These are phyloP conservation scores for Oxyria digyna DNA, from an alignment of 148 eudicot species.

Conservation along the genomic window DNA sequence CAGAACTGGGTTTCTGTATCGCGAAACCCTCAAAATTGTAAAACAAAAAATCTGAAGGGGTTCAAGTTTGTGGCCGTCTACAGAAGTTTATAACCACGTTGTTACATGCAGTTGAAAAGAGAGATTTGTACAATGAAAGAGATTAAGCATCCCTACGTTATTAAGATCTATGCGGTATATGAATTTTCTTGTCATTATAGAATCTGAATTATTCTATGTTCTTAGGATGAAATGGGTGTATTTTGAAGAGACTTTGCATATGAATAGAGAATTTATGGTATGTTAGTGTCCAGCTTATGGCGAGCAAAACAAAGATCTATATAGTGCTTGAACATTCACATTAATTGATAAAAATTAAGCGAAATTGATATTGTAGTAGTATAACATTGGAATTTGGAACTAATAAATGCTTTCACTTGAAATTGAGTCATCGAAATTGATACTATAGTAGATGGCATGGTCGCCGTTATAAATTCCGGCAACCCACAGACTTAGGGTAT, in stretches of 20 bases:
- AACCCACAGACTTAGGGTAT: too few species aligned
- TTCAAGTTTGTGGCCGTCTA: too few species aligned
- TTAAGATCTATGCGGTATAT: conserved; percentile 59
- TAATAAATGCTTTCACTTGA: too few species aligned
- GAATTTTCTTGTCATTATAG: not conserved
- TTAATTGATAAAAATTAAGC: too few species aligned
- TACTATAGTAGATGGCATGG: too few species aligned
- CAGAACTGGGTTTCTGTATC: too few species aligned
- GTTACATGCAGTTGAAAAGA: conserved; percentile 15
- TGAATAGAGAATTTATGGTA: not conserved
- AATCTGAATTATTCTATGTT: not conserved
- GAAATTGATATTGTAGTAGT: too few species aligned
- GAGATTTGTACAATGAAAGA: conserved; percentile 82
- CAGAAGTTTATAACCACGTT: not conserved
- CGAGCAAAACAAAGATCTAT: conserved; percentile 86
- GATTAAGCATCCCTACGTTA: conserved; percentile 79
- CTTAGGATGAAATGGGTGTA: not conserved
- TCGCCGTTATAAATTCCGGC: too few species aligned
- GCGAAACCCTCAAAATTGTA: too few species aligned
- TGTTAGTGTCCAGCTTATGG: conserved; percentile 55
- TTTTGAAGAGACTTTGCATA: not conserved
- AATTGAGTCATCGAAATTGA: too few species aligned
- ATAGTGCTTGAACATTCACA: conserved; percentile 85
- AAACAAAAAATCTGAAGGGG: too few species aligned
- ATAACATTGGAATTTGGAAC: too few species aligned